These are phyloP conservation scores for Luzula sylvatica DNA, from an alignment of 176 grass and related monocot species.

Conservation along the genomic window DNA sequence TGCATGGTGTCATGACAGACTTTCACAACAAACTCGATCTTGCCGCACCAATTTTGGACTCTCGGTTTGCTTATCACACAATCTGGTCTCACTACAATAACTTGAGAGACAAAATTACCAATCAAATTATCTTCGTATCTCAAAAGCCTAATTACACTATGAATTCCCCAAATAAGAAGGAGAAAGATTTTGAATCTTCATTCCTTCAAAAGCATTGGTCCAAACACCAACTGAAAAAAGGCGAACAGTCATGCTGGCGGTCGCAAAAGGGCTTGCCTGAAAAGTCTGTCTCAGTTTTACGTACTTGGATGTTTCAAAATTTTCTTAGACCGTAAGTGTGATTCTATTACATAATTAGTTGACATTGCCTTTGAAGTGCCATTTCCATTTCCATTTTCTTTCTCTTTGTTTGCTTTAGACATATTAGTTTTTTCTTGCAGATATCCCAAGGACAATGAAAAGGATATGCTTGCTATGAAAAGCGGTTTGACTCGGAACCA, in stretches of 20 bases:
- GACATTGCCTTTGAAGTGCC: neutral
- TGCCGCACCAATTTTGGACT: conserved; percentile 2
- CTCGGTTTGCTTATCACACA: conserved; percentile 28
- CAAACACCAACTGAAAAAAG: conserved; percentile 48
- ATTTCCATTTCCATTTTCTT: neutral
- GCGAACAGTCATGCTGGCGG: conserved; percentile 63
- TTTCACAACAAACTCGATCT: conserved; percentile 36
- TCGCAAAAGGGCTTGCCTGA: conserved; percentile 82
- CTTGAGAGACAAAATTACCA: conserved; percentile 44
- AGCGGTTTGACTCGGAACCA: conserved; percentile 83
- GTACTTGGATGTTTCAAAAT: conserved; percentile 95
- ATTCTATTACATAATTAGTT: neutral
- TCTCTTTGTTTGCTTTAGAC: neutral
- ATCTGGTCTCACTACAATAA: conserved; percentile 34
- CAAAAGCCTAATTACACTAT: neutral
- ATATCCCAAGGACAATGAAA: conserved; percentile 89
- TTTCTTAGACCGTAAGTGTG: conserved; percentile 85
- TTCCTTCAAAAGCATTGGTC: conserved; percentile 97
- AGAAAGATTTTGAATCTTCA: conserved; percentile 61
- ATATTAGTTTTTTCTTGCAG: conserved; percentile 31
- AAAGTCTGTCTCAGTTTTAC: conserved; percentile 84
- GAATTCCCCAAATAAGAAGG: conserved; percentile 26
- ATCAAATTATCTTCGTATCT: conserved; percentile 25
- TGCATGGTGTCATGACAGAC: conserved; percentile 31
- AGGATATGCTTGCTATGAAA: conserved; percentile 72